Evolutionary conservation across 108 stramenopile species (phyloP).

Genomic region (Conticribra weissflogii): DNA sequence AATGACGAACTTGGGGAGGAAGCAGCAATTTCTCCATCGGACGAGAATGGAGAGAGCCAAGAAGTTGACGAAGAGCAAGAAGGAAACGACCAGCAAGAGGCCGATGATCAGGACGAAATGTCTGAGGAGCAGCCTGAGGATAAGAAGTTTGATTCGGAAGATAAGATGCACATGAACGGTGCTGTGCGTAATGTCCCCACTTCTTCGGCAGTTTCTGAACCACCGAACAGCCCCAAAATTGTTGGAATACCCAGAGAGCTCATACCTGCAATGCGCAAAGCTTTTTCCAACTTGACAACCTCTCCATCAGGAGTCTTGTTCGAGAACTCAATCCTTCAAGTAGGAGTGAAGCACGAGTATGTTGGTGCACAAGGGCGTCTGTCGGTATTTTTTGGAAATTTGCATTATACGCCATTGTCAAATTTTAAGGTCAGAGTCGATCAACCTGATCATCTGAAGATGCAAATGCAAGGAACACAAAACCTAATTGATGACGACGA

Average conservation of each 20-base stretch:
- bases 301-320: constrained; percentile 88
- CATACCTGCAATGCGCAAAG: constrained; percentile 90
- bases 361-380: constrained; percentile 89
- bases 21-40: constrained; percentile 24
- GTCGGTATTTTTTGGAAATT: constrained; percentile 90
- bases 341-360: constrained; percentile 91
- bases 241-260: constrained; percentile 90
- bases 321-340: constrained; percentile 85
- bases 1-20: constrained; percentile 61
- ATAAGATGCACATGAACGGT: background rate
- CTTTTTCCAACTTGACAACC: constrained; percentile 88
- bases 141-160: constrained; percentile 4
- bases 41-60: constrained; percentile 23
- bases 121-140: constrained; percentile 17
- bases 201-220: background rate
- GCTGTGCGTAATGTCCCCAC: background rate
- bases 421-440: constrained; percentile 81
- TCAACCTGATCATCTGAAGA: constrained; percentile 79
- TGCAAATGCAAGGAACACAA: constrained; percentile 87
- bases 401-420: constrained; percentile 64
- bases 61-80: constrained; percentile 40
- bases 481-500: constrained; percentile 81
- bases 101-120: constrained; percentile 38
- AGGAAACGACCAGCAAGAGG: no score
- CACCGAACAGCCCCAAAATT: constrained; percentile 29